Base-by-base conservation (phyloP, 495 filamentous ascomycete species). In the Chaetomidium leptoderma region DNA sequence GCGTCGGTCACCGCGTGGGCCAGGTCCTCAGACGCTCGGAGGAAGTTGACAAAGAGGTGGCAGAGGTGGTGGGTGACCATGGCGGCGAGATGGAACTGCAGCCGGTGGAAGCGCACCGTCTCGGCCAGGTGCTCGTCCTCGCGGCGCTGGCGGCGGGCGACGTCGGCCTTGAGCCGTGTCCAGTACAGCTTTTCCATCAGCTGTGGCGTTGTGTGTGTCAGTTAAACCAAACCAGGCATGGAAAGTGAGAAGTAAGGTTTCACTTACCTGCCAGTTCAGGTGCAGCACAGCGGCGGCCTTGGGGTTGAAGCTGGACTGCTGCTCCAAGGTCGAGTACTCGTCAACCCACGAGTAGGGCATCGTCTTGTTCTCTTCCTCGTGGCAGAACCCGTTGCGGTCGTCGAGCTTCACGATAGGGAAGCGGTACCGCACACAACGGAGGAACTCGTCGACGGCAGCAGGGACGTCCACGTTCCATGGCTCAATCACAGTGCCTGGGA, bases 51-150 rank as follows among this genome's bases (percentile, higher is more conserved):
- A 16, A 66, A 63, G 5, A 66, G 42, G 32, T 66, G 63, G 47
- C 63, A 66, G 4, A 63, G 37, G 40, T 66, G 63, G 44, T 66
- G 63, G 2, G 63, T 60, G 9, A 66, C 60, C 53, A 51, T 59
- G 27, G 54, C 57, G 5, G 53, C 60, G 8, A 62, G 47, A 32
- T 66, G 63, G 54, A 66, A 62, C 36, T 60, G 60, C 16, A 66
- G 51, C 1, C 63, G 53, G 44, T 55, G 35, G 44, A 66, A 66
- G 26, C 56, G 40, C 3, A 29, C 24, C 3, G 56, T 55, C 6
- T 60, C 40, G 11, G 24, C 33, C 1, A 26, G 21, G 13, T 44
- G 27, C n/a, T 54, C 56, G 40, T 56, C 63, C 4, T 57, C 17
- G 19, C 49, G 46, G 7, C 35, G 17, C 16, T 59, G 55, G 11